These are phyloP conservation scores for Mucor piriformis DNA, from an alignment of 371 early-diverging fungal species.

Conservation along the genomic window DNA sequence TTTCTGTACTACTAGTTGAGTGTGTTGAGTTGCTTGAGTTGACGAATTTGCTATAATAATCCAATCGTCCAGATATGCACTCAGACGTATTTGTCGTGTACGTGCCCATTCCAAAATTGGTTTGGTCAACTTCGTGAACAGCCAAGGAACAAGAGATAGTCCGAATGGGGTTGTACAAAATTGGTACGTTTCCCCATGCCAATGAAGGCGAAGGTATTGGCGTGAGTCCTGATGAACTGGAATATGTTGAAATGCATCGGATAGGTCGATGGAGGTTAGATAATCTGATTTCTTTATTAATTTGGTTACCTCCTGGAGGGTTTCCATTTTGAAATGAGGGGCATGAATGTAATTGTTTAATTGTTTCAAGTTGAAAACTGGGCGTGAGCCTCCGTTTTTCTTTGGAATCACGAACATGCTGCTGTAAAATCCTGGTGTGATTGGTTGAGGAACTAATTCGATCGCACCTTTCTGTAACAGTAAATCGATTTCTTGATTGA, in stretches of 20 bases:
- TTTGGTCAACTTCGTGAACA: constrained; percentile 34
- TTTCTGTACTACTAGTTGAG: background rate
- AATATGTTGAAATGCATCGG: constrained; percentile 22
- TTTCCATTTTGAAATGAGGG: constrained; percentile 42
- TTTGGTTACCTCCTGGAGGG: constrained; percentile 22
- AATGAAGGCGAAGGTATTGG: constrained; percentile 18
- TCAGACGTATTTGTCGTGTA: constrained; percentile 22
- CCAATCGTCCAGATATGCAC: constrained; percentile 37
- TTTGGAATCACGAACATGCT: constrained; percentile 34
- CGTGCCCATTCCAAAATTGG: constrained; percentile 35
- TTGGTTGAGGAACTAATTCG: background rate
- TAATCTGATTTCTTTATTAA: constrained; percentile 24
- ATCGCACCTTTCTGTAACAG: constrained; percentile 16
- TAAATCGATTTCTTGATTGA: background rate
- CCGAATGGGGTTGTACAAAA: constrained; percentile 38
- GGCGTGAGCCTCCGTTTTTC: constrained; percentile 23
- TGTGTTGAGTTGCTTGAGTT: background rate
- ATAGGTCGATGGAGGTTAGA: constrained; percentile 17
- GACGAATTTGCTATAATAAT: constrained; percentile 13
- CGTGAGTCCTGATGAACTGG: constrained; percentile 23
- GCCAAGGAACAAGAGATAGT: constrained; percentile 30
- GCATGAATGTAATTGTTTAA: constrained; percentile 25
- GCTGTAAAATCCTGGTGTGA: constrained; percentile 21
- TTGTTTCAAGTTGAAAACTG: constrained; percentile 31
- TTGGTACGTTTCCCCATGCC: constrained; percentile 21